Conservation (phyloP, 495 filamentous ascomycete genomes). For the Ramalina peruviana region DNA sequence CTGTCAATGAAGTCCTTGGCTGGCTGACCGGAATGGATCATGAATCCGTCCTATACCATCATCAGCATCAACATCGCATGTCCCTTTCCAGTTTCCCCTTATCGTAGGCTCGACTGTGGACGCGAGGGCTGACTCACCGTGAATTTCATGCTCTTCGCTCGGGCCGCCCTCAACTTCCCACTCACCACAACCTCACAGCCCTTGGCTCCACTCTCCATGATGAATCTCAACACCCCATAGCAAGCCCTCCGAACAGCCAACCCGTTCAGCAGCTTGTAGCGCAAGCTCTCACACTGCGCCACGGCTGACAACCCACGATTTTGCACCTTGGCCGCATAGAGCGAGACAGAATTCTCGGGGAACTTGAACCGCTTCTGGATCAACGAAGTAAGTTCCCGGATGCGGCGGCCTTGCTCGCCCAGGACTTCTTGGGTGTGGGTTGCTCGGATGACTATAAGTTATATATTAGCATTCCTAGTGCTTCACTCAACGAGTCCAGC, state of each 20-base stretch:
- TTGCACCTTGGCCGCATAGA: slow-evolving; percentile 99
- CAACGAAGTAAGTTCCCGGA: slow-evolving; percentile 97
- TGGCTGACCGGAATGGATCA: slow-evolving; percentile 99
- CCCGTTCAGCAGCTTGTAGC: slow-evolving; percentile 99
- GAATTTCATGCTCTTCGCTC: slow-evolving; percentile 99
- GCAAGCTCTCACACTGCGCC: slow-evolving; percentile 98
- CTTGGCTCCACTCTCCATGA: slow-evolving; percentile 99
- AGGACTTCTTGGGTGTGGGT: slow-evolving; percentile 99
- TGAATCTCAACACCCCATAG: slow-evolving; percentile 99
- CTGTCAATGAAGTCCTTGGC: slow-evolving; percentile 99
- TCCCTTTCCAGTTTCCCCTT: no score
- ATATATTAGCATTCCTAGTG: neutral
- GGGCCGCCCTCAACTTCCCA: slow-evolving; percentile 94
- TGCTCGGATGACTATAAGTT: slow-evolving; percentile 71
- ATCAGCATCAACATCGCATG: slow-evolving; percentile 4
- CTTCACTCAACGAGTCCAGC: no score
- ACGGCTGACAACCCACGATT: slow-evolving; percentile 98
- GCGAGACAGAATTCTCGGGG: slow-evolving; percentile 98
- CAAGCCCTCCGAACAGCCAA: slow-evolving; percentile 93
- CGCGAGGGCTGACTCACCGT: slow-evolving; percentile 43
- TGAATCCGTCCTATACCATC: slow-evolving; percentile 74
- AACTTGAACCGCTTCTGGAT: slow-evolving; percentile 99
- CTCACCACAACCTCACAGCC: slow-evolving; percentile 98
- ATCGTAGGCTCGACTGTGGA: neutral
- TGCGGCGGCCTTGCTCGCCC: slow-evolving; percentile 97